Conservation (phyloP, 495 filamentous ascomycete species). For the Daldinia childiae region DNA sequence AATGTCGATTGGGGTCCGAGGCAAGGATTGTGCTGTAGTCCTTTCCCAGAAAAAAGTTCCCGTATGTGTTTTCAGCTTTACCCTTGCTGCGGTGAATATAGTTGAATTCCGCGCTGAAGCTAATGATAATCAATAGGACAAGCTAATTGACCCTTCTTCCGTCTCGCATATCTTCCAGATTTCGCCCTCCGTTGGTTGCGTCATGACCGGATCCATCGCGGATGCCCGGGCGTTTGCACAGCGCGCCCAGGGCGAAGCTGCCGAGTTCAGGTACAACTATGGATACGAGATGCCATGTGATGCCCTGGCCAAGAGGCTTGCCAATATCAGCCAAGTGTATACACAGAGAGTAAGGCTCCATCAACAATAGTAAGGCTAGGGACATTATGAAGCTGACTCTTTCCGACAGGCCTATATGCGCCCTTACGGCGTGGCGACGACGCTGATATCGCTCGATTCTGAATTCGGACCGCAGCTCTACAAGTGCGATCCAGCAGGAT, state of each 20-base stretch:
- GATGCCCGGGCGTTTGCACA: constrained; percentile 92
- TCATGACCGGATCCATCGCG: constrained; percentile 98
- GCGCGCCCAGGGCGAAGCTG: constrained; percentile 93
- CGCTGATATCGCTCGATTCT: constrained; percentile 90
- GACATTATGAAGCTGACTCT: constrained; percentile 31
- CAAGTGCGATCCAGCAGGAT: constrained; percentile 98
- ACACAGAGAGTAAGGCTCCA: constrained; percentile 82
- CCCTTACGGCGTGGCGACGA: constrained; percentile 92
- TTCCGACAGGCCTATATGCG: constrained; percentile 90
- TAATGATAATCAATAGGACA: constrained; percentile 72
- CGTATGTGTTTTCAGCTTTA: constrained; percentile 65
- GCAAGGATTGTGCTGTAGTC: constrained; percentile 96
- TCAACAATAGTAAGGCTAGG: constrained; percentile 23
- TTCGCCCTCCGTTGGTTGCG: constrained; percentile 94
- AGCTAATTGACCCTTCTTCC: constrained; percentile 96
- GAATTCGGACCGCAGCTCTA: constrained; percentile 96
- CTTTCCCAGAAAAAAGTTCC: constrained; percentile 99
- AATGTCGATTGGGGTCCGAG: constrained; percentile 93
- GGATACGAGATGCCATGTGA: constrained; percentile 99
- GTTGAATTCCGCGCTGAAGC: constrained; percentile 42
- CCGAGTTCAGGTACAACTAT: constrained; percentile 97
- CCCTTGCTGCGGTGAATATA: constrained; percentile 24
- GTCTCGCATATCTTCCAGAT: constrained; percentile 97
- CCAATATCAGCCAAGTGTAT: constrained; percentile 99
- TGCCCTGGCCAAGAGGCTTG: constrained; percentile 92